Percentiles rank a stretch among this genome's conserved stretches.
phyloP scores from a whole-genome alignment of 441 rosid genomes.

The Heliophila coronopifolia region DNA sequence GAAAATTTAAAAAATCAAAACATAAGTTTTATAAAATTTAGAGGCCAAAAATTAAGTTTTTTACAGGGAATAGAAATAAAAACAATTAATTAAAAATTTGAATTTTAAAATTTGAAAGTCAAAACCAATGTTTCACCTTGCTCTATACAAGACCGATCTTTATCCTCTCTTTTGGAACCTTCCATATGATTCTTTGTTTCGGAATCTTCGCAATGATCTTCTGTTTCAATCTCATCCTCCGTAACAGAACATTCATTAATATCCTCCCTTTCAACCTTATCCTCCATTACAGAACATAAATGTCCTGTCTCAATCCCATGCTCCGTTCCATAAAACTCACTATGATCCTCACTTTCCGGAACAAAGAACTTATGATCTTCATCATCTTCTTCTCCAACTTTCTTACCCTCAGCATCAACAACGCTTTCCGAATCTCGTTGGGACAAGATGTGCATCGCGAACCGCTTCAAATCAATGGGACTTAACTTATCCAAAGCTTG shows the following conservation, averaged over 20 bases:
- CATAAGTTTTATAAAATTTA: too few species aligned
- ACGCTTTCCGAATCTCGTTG: slow-evolving; percentile 25
- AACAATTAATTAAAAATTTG: too few species aligned
- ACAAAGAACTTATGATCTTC: slow-evolving; percentile 2
- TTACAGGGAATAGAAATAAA: too few species aligned
- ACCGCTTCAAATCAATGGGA: slow-evolving; percentile 53
- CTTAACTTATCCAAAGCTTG: slow-evolving; percentile 64
- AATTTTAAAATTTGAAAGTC: too few species aligned
- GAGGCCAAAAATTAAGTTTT: too few species aligned
- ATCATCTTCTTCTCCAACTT: slow-evolving; percentile 9
- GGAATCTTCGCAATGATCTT: neutral
- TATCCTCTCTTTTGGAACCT: too few species aligned
- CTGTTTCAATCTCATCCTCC: slow-evolving; percentile 2
- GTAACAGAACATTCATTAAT: neutral
- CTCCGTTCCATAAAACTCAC: neutral
- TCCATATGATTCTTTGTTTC: neutral
- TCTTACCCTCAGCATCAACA: slow-evolving; percentile 4
- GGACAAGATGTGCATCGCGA: slow-evolving; percentile 39
- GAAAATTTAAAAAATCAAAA: too few species aligned
- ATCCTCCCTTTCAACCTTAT: neutral
- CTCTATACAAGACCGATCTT: too few species aligned
- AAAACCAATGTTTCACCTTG: too few species aligned
- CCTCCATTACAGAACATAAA: neutral
- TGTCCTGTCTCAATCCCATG: neutral
- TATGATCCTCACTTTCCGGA: slow-evolving; percentile 1